Conservation (phyloP, 75 land plant genomes). For the Sequoiadendron giganteum region DNA sequence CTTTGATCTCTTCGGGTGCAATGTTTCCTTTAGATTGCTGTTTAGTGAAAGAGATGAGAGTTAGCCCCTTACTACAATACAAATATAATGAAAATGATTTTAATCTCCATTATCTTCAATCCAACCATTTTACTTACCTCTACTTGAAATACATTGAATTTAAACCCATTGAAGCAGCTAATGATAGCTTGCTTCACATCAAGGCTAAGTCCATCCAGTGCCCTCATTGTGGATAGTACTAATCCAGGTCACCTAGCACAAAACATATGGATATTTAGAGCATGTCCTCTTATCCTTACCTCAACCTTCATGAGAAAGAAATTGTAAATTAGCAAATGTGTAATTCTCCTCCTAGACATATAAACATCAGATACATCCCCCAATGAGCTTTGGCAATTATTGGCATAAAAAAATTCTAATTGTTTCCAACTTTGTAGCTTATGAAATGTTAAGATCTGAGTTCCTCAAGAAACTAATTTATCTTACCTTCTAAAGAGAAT, state of each 20-base stretch:
- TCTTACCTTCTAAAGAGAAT: neutral
- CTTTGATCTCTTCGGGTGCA: conserved; percentile 86
- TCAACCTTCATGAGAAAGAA: conserved; percentile 52
- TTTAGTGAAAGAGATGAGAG: neutral
- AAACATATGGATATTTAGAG: conserved; percentile 76
- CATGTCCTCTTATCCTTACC: conserved; percentile 60
- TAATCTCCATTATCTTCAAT: neutral
- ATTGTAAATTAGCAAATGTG: neutral
- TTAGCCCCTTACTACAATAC: neutral
- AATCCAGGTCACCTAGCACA: conserved; percentile 77
- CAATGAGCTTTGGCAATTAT: neutral
- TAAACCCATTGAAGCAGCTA: conserved; percentile 91
- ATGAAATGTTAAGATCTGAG: neutral
- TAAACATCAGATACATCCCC: neutral
- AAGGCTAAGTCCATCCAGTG: conserved; percentile 76
- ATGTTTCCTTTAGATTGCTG: conserved; percentile 82
- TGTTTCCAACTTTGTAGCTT: neutral
- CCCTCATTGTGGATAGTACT: conserved; percentile 76
- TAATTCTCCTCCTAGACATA: neutral
- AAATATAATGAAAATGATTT: neutral
- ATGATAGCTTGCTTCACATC: conserved; percentile 91
- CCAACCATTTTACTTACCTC: conserved; percentile 40
- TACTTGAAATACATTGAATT: conserved; percentile 74
- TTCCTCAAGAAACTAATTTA: neutral
- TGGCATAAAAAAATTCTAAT: neutral